Evolutionary conservation across 371 early-diverging fungal species (phyloP).

Genomic region (Haplosporangium sp.): DNA sequence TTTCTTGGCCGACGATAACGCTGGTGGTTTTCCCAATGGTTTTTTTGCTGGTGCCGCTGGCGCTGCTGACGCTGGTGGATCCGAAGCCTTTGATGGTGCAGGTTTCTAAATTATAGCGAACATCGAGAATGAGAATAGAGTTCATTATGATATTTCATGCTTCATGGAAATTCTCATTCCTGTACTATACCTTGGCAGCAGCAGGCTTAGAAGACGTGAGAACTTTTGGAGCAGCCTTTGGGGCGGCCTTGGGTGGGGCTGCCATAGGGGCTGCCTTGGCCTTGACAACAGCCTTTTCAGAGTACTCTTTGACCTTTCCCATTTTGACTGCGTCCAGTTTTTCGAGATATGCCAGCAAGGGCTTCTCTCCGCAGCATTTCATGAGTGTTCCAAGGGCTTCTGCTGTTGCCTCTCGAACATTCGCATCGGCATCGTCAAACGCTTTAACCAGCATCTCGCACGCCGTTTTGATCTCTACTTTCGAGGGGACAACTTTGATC

Average conservation of each 20-base stretch:
- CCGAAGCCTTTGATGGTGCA: constrained; percentile 50
- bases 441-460: constrained; percentile 79
- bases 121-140: constrained; percentile 5
- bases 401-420: constrained; percentile 88
- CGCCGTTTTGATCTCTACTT: constrained; percentile 81
- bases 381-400: constrained; percentile 93
- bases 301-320: constrained; percentile 88
- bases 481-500: constrained; percentile 75
- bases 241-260: constrained; percentile 51
- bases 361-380: constrained; percentile 86
- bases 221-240: constrained; percentile 55
- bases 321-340: constrained; percentile 88
- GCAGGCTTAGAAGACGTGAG: constrained; percentile 50
- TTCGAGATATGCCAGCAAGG: constrained; percentile 78
- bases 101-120: constrained; percentile 20
- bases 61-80: constrained; percentile 65
- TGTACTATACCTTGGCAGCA: constrained; percentile 19
- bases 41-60: constrained; percentile 74
- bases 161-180: background rate
- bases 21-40: constrained; percentile 60
- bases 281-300: constrained; percentile 84
- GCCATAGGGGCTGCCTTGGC: constrained; percentile 62
- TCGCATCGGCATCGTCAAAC: constrained; percentile 88
- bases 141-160: constrained; percentile 1
- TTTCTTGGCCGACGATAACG: constrained; percentile 54